Percentiles rank a stretch among this genome's conserved stretches.
These are phyloP conservation scores for Fusarium udum DNA, from an alignment of 2,329 filamentous ascomycete genomes.

Conservation along the genomic window DNA sequence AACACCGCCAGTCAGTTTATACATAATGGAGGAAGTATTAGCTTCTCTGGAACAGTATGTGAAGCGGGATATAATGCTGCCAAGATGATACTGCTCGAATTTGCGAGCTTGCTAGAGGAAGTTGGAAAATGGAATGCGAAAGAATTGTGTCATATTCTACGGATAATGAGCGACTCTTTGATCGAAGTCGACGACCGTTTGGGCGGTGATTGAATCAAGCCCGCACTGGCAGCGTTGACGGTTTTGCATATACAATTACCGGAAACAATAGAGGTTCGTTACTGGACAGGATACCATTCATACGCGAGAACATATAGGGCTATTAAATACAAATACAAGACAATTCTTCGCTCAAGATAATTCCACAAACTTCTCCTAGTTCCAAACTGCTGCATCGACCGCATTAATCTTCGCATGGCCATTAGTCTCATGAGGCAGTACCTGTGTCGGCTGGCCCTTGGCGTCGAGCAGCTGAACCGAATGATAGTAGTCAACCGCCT, in stretches of 20 bases:
- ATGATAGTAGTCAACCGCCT: constrained; percentile 6
- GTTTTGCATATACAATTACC: not conserved
- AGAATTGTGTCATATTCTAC: constrained; percentile 4
- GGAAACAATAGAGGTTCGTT: fast-evolving
- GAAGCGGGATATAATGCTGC: constrained; percentile 8
- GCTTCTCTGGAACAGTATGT: not conserved
- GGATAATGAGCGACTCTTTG: constrained; percentile 17
- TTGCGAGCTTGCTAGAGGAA: constrained; percentile 9
- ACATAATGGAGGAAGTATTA: not conserved
- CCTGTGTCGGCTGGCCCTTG: not conserved
- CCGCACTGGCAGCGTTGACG: fast-evolving
- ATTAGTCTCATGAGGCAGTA: not conserved
- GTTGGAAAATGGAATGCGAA: constrained; percentile 17
- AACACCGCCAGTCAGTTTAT: not conserved
- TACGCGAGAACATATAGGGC: no score
- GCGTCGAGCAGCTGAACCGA: not conserved
- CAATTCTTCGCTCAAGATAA: fast-evolving
- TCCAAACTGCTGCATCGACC: not conserved
- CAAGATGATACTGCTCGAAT: not conserved
- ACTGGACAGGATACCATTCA: not conserved
- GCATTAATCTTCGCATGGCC: not conserved
- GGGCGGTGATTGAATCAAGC: not conserved
- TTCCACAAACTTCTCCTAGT: fast-evolving
- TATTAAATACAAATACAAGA: not conserved
- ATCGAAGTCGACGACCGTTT: not conserved